Evolutionary conservation across 495 filamentous ascomycete species (phyloP).

Genomic region (Penicillium salamii): DNA sequence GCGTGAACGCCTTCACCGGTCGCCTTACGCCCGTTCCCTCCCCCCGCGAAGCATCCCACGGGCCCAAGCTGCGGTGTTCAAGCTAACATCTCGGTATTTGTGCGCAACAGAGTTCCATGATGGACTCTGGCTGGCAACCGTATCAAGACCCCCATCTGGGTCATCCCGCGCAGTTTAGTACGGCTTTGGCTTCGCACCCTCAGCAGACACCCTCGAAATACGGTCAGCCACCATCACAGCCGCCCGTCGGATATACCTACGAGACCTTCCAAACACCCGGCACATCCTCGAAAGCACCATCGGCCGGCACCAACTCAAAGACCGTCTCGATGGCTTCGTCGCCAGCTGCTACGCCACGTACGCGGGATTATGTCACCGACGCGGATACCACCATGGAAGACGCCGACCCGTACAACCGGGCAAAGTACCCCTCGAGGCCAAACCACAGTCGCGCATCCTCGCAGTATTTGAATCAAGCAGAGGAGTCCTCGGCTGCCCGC

Average conservation of each 20-base stretch:
- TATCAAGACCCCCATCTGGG: constrained; percentile 48
- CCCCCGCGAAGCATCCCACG: constrained; percentile 30
- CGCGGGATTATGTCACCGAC: constrained; percentile 65
- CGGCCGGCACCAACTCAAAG: constrained; percentile 52
- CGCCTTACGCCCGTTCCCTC: constrained; percentile 30
- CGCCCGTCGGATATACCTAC: constrained; percentile 68
- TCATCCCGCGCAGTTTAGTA: constrained; percentile 41
- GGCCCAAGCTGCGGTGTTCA: constrained; percentile 34
- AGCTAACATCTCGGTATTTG: constrained; percentile 15
- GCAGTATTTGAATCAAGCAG: constrained; percentile 60
- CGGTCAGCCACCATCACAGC: constrained; percentile 52
- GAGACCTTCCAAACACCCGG: constrained; percentile 63
- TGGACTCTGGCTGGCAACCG: constrained; percentile 55
- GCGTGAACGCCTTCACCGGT: constrained; percentile 15
- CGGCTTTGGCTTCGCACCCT: constrained; percentile 38
- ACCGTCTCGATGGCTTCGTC: constrained; percentile 59
- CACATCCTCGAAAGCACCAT: constrained; percentile 42
- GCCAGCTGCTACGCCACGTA: constrained; percentile 62
- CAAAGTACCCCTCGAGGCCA: constrained; percentile 73
- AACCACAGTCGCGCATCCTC: constrained; percentile 60
- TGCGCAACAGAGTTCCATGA: constrained; percentile 14
- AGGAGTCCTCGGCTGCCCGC: constrained; percentile 79
- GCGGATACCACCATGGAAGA: constrained; percentile 91
- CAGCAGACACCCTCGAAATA: constrained; percentile 43
- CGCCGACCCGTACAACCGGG: constrained; percentile 76